phyloP scores from a whole-genome alignment of 2,329 filamentous ascomycete species.

The Pseudocercospora pini-densiflorae region DNA sequence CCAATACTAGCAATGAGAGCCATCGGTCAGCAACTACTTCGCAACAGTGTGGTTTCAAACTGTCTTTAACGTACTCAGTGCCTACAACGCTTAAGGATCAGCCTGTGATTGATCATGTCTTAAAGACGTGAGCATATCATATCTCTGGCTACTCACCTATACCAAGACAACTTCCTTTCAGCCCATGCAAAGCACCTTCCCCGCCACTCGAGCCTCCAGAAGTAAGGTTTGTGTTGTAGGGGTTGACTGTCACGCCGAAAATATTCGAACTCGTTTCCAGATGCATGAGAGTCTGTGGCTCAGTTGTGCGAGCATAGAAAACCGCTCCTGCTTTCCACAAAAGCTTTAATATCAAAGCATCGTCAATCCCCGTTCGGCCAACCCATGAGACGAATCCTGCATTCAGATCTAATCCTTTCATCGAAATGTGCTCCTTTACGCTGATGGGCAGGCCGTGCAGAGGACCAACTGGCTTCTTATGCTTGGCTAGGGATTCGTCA shows the following conservation, averaged over 20 bases:
- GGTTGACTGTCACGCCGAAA: conserved; percentile 60
- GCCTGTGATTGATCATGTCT: no score
- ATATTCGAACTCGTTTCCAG: conserved; percentile 57
- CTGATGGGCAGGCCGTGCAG: conserved; percentile 58
- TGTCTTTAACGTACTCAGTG: conserved; percentile 33
- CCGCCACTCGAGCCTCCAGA: conserved; percentile 61
- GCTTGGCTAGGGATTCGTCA: conserved; percentile 44
- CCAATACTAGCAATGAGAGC: conserved; percentile 43
- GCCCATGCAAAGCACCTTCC: conserved; percentile 59
- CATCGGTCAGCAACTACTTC: not conserved
- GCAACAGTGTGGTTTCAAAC: no score
- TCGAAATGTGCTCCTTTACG: conserved; percentile 58
- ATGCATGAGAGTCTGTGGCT: conserved; percentile 61
- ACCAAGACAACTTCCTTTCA: conserved; percentile 58
- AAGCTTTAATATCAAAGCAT: conserved; percentile 54
- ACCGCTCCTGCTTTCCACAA: conserved; percentile 55
- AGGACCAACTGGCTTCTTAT: conserved; percentile 47
- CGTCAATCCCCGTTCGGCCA: conserved; percentile 49
- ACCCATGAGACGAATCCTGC: conserved; percentile 57
- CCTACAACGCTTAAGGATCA: no score
- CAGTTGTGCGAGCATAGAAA: conserved; percentile 58
- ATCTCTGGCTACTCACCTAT: conserved; percentile 44
- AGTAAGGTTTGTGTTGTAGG: conserved; percentile 56
- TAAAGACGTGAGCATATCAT: no score
- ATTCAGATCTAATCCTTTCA: conserved; percentile 55